Conservation (phyloP, 2,329 filamentous ascomycete species). For the Neobulgaria alba region DNA sequence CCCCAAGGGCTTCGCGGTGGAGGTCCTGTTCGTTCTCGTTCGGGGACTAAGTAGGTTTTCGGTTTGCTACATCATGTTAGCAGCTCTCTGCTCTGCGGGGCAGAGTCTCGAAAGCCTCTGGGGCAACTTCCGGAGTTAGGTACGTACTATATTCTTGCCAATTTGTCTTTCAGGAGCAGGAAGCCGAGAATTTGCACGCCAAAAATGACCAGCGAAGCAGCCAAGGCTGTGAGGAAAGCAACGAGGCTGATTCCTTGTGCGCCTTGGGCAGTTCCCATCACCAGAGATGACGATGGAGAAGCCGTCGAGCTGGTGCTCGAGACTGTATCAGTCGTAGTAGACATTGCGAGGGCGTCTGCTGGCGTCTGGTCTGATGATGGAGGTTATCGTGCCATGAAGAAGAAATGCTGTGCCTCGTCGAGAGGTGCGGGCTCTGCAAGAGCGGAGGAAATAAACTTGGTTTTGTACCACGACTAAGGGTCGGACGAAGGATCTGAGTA, state of each 20-base stretch:
- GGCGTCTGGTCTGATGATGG: too few relatives aligned
- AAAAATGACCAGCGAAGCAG: slow-evolving; percentile 26
- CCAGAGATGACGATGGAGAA: slow-evolving; percentile 5
- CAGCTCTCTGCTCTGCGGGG: too few relatives aligned
- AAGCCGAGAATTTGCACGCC: slow-evolving; percentile 57
- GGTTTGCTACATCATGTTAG: slow-evolving; percentile 50
- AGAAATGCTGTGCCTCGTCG: too few relatives aligned
- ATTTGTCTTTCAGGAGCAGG: slow-evolving; percentile 64
- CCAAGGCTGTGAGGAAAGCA: slow-evolving; percentile 27
- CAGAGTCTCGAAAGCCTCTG: too few relatives aligned
- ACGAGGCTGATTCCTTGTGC: slow-evolving; percentile 26
- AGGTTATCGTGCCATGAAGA: not conserved
- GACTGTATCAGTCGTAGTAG: not conserved
- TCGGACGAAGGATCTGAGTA: too few relatives aligned
- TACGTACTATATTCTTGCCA: slow-evolving; percentile 74
- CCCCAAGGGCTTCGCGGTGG: slow-evolving; percentile 51
- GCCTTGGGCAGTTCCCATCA: slow-evolving; percentile 17
- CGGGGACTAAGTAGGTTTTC: slow-evolving; percentile 77
- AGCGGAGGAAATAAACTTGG: too few relatives aligned
- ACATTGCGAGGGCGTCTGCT: too few relatives aligned
- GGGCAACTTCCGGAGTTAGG: too few relatives aligned
- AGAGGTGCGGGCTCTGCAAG: too few relatives aligned
- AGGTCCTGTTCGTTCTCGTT: slow-evolving; percentile 71
- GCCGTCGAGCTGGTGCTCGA: slow-evolving; percentile 1
- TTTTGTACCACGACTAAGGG: too few relatives aligned